Evolutionary conservation across 495 filamentous ascomycete species (phyloP), one percentile per base, ranked within the genome.

Genomic region (Hypoxylon intermedium): DNA sequence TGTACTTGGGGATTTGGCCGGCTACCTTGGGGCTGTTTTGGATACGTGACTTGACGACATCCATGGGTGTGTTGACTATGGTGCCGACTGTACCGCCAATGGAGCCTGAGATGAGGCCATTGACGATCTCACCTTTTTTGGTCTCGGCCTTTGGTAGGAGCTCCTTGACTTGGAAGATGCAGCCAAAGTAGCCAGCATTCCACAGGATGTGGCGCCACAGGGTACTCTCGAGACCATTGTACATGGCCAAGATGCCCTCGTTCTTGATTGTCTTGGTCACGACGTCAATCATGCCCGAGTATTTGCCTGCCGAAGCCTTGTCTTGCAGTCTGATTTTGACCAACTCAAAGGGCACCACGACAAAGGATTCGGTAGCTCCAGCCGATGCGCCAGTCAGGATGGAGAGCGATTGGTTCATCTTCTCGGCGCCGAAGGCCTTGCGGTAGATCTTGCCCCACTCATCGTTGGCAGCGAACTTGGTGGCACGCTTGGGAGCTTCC

Each of bases 401-500:
- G 2, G 93, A 94, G 47, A 98, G 83, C 7, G 83, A 79, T 73
- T 98, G 94, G 56, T 83, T 97, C 86, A 96, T 94, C 77, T 96
- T 89, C 40, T 85, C 74, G 24, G 85, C 80, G 49, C 89, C 90
- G 74, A 98, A 98, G 33, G 86, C 69, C 50, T 85, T 85, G 52
- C 89, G 89, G 81, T 94, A 98, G 75, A 96, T 84, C 73, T 87
- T 84, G 60, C 94, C 94, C 94, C 94, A 98, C 73, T 92, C 88
- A 72, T 98, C 95, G 75, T 98, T 98, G 72, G 94, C 95, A 45
- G 94, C 93, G 77, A 98, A 98, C 75, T 98, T 98, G 77, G 90
- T 97, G 6, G 94, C 94, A 73, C 94, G 87, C 85, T 98, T 98
- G 52, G 94, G 94, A 13, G 94, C 94, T 78, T 98, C 94, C 94